Evolutionary conservation across 2,329 filamentous ascomycete genomes (phyloP).

Genomic region (Colletotrichum sojae): DNA sequence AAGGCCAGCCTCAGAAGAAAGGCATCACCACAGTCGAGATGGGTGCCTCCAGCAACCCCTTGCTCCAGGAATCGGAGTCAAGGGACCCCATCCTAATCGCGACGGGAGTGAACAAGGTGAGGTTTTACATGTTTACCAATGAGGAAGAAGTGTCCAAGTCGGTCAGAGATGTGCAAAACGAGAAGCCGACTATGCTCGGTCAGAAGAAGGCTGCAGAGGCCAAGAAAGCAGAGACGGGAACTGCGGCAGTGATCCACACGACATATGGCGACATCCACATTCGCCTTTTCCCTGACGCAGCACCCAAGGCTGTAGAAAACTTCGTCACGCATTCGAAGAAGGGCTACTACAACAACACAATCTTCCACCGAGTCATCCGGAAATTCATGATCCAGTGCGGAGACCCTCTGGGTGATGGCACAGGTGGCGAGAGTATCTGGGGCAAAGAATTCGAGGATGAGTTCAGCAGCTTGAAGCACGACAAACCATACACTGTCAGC

Average conservation of each 20-base stretch:
- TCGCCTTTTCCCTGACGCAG: constrained; percentile 91
- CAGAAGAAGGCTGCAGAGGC: constrained; percentile 69
- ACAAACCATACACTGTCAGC: constrained; percentile 95
- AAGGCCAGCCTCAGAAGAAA: constrained; percentile 96
- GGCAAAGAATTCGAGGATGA: constrained; percentile 94
- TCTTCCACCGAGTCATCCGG: constrained; percentile 96
- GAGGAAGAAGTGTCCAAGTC: constrained; percentile 87
- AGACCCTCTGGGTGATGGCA: constrained; percentile 89
- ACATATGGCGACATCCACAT: constrained; percentile 95
- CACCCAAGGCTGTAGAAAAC: constrained; percentile 96
- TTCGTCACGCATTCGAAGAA: constrained; percentile 92
- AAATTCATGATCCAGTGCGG: constrained; percentile 98
- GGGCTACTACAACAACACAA: constrained; percentile 97
- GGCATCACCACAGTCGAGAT: constrained; percentile 94
- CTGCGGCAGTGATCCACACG: constrained; percentile 88
- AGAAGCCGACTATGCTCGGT: constrained; percentile 81
- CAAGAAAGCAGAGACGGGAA: constrained; percentile 80
- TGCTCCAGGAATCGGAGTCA: constrained; percentile 91
- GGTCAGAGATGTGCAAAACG: constrained; percentile 92
- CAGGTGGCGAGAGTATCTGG: constrained; percentile 93
- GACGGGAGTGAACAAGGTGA: constrained; percentile 87
- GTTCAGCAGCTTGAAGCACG: constrained; percentile 90
- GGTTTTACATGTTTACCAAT: constrained; percentile 99
- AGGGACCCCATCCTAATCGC: constrained; percentile 90
- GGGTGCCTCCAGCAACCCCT: constrained; percentile 94